These are phyloP conservation scores for Celoporthe dispersa DNA, from an alignment of 2,329 filamentous ascomycete genomes.

Conservation along the genomic window DNA sequence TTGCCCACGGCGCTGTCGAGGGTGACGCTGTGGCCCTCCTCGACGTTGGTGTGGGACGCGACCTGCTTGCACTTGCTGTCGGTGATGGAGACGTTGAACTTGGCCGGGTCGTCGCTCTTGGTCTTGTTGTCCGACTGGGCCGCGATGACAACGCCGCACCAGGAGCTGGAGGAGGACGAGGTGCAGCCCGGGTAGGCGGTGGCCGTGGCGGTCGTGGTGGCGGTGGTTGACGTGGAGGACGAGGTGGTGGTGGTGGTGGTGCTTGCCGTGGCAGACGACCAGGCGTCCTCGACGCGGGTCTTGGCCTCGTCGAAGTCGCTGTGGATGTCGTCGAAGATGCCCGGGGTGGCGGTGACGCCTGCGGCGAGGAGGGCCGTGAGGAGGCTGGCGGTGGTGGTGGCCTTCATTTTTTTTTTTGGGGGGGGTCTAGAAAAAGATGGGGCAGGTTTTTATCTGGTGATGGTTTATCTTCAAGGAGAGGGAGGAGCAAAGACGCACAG, in stretches of 20 bases:
- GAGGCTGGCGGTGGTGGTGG: slow-evolving; percentile 9
- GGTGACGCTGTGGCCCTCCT: background rate
- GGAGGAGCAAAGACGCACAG: slow-evolving; percentile 13
- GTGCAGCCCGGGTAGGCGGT: slow-evolving; percentile 12
- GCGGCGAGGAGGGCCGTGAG: background rate
- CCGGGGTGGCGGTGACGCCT: slow-evolving; percentile 6
- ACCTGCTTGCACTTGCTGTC: slow-evolving; percentile 13
- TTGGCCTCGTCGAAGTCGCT: slow-evolving; percentile 14
- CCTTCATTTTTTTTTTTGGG: background rate
- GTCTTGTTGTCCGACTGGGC: background rate
- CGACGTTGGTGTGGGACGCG: slow-evolving; percentile 3
- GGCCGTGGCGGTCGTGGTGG: background rate
- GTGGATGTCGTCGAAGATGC: slow-evolving; percentile 12
- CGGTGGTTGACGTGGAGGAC: background rate
- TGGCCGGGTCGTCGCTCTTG: slow-evolving; percentile 1
- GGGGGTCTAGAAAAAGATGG: too few relatives aligned
- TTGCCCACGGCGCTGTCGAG: slow-evolving; percentile 14
- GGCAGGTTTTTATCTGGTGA: too few relatives aligned
- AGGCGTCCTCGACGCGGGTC: slow-evolving; percentile 3
- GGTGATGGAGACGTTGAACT: slow-evolving; percentile 14
- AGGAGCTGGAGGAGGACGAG: background rate
- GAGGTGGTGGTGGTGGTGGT: slow-evolving; percentile 1
- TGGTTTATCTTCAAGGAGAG: too few relatives aligned
- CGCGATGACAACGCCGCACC: slow-evolving; percentile 8
- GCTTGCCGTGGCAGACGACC: slow-evolving; percentile 9